Base-by-base conservation (phyloP, 2,329 filamentous ascomycete species). In the Fusarium sp. region DNA sequence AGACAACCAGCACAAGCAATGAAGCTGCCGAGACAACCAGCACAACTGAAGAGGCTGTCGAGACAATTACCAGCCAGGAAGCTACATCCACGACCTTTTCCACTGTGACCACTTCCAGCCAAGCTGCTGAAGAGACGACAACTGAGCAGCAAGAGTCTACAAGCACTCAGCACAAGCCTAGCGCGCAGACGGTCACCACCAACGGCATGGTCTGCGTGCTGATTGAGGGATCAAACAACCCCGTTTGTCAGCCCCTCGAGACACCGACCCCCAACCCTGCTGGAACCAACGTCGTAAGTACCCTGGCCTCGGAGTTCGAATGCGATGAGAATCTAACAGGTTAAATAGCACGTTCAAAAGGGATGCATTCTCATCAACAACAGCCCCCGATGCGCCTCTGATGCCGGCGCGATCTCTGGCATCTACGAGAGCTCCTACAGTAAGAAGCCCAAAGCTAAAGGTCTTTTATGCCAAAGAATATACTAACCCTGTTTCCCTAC, bases 211-310 rank as follows among this genome's bases (percentile, higher is more conserved):
- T 69, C 1, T 69, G 67, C 16, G 33, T 29, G 2, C 33, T 66
- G 22, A 35, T 69, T 20, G 36, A 50, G 40, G 67, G 67, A n/a
- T 69, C 67, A 9, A 45, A 59, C 33, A 20, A 66, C n/a, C 63
- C 67, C 14, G 29, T 42, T 6, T 69, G 67, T 14, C n/a, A 11
- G 11, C 67, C 67, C 4, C 22, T 69, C 4, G 36, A 31, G 31
- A 62, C 50, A 3, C 63, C 64, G 1, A 66, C 58, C 14, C 57
- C 69, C 2, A 71, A 69, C 20, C 66, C 66, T 38, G 66, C n/a
- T 29, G 69, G 69, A 14, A 71, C 69, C 42, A 71, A 71, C 14
- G 62, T 71, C 4, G 69, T 71, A 60, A 65, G 66, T 66, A 6
- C 22, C 6, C 27, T 3, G 0, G 1, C 4, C 16, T n/a, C 6